Evolutionary conservation across 257 asterid genomes (phyloP), one percentile per base, ranked within the genome.

Genomic region (Plantago elongata): DNA sequence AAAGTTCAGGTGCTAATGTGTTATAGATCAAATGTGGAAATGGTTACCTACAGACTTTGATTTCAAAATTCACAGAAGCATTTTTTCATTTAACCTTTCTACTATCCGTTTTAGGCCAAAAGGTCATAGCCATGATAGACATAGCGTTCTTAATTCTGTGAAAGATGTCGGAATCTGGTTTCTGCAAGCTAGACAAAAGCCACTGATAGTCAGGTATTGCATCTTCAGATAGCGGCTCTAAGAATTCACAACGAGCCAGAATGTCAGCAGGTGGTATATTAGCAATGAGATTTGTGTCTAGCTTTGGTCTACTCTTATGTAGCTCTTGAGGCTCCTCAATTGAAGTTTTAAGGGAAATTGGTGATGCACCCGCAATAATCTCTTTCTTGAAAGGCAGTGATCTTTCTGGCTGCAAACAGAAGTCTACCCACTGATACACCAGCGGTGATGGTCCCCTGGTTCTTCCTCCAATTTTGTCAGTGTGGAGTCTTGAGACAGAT

Each of bases 401-500:
- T 71, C 99, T 82, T 67, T 84, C 84, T 7, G 80, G 74, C 65
- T 89, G 99, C 77, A 87, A 63, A 61, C 96, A 89, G 78, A 92
- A 92, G 27, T 92, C 94, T 40, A 92, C 54, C 99, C 99, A 92
- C 64, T 92, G 97, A 62, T 76, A 67, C 72, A 76, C 80, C 58
- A 89, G 40, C 1, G 99, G 97, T 11, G 97, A 92, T 37, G 96
- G 80, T 48, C 96, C 95, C 74, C 99, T 79, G n/a, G 72, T 74
- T 63, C 97, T 72, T 38, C 99, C 99, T 51, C 97, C 96, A 5
- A 86, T 64, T 72, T 80, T 75, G 59, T 83, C 91, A 13, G 83
- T 55, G 30, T 49, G 71, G 7, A 84, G 66, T 70, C 87, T 80
- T 13, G 96, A 73, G 54, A 84, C 62, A 59, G 80, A 72, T 17